Evolutionary conservation across 2,329 filamentous ascomycete genomes (phyloP).

Genomic region (Hortaea werneckii): DNA sequence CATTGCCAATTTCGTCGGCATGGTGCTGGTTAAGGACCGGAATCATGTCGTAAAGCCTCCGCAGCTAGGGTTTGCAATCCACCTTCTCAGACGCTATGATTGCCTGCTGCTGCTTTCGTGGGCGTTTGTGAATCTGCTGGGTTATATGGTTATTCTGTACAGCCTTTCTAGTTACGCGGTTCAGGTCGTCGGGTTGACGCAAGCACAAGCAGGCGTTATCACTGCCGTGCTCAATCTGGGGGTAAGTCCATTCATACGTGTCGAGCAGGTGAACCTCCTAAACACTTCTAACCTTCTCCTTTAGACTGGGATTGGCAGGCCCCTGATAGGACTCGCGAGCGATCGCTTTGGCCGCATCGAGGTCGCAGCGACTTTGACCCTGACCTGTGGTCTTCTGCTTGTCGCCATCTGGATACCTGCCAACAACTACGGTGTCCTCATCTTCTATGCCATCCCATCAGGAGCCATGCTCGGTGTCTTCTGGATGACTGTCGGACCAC

Average conservation of each 20-base stretch:
- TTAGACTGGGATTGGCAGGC: constrained; percentile 35
- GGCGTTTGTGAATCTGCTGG: constrained; percentile 37
- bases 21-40: constrained; percentile 21
- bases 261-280: too few species aligned
- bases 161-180: constrained; percentile 38
- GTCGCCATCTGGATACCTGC: constrained; percentile 41
- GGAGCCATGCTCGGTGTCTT: constrained; percentile 40
- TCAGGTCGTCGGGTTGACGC: constrained; percentile 29
- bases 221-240: constrained; percentile 40
- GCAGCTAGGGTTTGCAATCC: constrained; percentile 24
- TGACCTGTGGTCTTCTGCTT: constrained; percentile 29
- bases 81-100: constrained; percentile 27
- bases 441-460: constrained; percentile 35
- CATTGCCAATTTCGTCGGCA: constrained; percentile 18
- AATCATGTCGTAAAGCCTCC: constrained; percentile 25
- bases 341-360: constrained; percentile 37
- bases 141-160: constrained; percentile 32
- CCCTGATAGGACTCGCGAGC: constrained; percentile 35
- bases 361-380: constrained; percentile 30
- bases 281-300: too few species aligned
- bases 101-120: constrained; percentile 31
- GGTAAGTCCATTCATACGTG: too few species aligned
- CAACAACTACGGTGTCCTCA: constrained; percentile 30
- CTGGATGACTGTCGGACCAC: constrained; percentile 37
- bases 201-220: constrained; percentile 30